A percentile compares a stretch with the other conserved stretches of the same genome.
phyloP scores from a whole-genome alignment of 768 basidiomycete genomes.

The Mrakia blollopis region DNA sequence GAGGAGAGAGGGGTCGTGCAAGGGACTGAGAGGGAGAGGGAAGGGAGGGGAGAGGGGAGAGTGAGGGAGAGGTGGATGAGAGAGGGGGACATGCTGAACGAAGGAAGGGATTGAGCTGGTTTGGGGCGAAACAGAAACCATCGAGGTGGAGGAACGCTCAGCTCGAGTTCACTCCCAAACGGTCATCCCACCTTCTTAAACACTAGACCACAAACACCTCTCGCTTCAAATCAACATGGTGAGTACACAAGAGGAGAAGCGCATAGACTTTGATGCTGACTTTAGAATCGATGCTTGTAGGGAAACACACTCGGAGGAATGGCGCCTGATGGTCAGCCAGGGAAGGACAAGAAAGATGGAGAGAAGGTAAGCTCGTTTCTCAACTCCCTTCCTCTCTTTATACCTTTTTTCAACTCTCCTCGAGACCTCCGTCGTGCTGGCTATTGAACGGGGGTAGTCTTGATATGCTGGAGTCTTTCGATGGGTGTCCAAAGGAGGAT shows the following conservation, averaged over 20 bases:
- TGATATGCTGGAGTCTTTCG: not conserved
- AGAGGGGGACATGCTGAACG: not conserved
- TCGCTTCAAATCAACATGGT: not conserved
- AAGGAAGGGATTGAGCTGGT: not conserved
- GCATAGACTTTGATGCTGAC: not conserved
- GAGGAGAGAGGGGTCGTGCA: constrained; percentile 12
- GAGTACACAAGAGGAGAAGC: not conserved
- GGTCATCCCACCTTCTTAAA: not conserved
- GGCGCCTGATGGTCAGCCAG: constrained; percentile 29
- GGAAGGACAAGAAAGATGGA: constrained; percentile 30
- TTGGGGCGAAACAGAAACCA: not conserved
- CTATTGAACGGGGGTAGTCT: not conserved
- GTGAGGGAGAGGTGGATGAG: constrained; percentile 19
- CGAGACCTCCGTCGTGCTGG: not conserved
- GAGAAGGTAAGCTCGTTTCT: constrained; percentile 28
- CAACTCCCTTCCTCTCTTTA: not conserved
- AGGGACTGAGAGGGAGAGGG: constrained; percentile 15
- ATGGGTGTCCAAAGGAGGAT: too few relatives aligned
- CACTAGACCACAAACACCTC: not conserved
- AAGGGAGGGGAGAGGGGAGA: constrained; percentile 16
- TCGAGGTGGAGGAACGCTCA: not conserved
- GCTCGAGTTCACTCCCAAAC: too few relatives aligned
- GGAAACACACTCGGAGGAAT: constrained; percentile 34
- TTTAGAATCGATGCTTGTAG: not conserved
- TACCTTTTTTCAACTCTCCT: too few relatives aligned